A percentile compares a stretch with the other conserved stretches of the same genome.
Conservation (phyloP, 306 rosid species). For the Pyrus communis region DNA sequence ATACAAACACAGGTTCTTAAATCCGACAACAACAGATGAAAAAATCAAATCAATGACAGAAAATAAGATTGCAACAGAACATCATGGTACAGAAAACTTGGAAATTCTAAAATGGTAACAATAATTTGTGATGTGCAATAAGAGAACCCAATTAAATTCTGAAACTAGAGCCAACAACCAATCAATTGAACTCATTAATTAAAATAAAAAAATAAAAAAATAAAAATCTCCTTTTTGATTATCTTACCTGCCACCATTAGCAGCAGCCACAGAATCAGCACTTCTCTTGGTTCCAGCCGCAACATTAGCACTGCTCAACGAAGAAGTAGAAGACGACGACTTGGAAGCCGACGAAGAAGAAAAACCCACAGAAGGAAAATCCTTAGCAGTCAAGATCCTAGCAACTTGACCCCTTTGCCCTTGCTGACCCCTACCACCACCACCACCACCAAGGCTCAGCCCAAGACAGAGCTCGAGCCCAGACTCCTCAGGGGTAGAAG, state of each 20-base stretch:
- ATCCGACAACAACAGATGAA: not conserved
- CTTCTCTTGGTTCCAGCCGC: constrained; percentile 59
- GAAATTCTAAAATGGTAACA: not conserved
- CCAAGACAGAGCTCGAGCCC: constrained; percentile 82
- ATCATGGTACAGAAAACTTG: not conserved
- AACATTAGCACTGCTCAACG: constrained; percentile 39
- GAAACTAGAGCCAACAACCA: not conserved
- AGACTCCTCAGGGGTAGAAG: constrained; percentile 70
- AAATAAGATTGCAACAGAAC: not conserved
- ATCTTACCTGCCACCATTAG: constrained; percentile 48
- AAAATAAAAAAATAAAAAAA: not conserved
- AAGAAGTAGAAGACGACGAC: constrained; percentile 19
- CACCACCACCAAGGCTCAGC: constrained; percentile 44
- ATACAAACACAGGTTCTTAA: not conserved
- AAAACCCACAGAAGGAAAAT: constrained; percentile 38
- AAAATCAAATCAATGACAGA: not conserved
- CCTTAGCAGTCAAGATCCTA: constrained; percentile 69
- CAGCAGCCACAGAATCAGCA: constrained; percentile 62
- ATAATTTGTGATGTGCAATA: not conserved
- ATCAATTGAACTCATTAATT: not conserved
- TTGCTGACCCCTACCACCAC: constrained; percentile 23
- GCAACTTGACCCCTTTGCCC: constrained; percentile 25
- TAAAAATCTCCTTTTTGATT: not conserved
- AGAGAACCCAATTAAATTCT: not conserved
- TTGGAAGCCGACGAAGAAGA: constrained; percentile 36